Evolutionary conservation across 176 grass and related monocot species (phyloP).

Genomic region (Olyra latifolia): DNA sequence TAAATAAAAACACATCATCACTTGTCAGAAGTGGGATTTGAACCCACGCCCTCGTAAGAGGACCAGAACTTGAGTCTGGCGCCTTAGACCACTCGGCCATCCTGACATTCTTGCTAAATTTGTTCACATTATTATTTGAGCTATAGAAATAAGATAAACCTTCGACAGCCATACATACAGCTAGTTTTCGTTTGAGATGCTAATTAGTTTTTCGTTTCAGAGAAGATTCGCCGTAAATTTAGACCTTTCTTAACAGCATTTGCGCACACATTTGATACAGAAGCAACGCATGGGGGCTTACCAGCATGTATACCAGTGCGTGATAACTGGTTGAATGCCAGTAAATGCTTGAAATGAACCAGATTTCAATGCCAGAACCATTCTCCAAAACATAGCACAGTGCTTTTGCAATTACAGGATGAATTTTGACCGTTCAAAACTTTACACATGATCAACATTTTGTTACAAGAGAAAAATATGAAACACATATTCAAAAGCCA

Average conservation of each 20-base stretch:
- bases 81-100: constrained; percentile 99
- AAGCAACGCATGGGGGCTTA: too few relatives aligned
- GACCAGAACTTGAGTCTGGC: constrained; percentile 99
- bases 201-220: not conserved
- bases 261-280: not conserved
- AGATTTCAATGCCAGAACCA: not conserved
- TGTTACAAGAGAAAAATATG: constrained; percentile 29
- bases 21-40: constrained; percentile 88
- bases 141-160: too few relatives aligned
- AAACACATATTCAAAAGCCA: constrained; percentile 16
- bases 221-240: not conserved
- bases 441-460: constrained; percentile 34
- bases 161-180: too few relatives aligned
- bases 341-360: not conserved
- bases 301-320: not conserved
- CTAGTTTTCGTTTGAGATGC: too few relatives aligned
- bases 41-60: constrained; percentile 86
- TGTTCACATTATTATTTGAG: too few relatives aligned
- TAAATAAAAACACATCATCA: not conserved
- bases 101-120: constrained; percentile 51
- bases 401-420: not conserved
- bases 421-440: constrained; percentile 16
- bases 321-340: not conserved
- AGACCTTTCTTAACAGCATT: not conserved
- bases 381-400: not conserved